Percentiles rank a stretch among this genome's conserved stretches.
Conservation (phyloP, 176 grass and related monocot genomes). For the Carex kokanica region DNA sequence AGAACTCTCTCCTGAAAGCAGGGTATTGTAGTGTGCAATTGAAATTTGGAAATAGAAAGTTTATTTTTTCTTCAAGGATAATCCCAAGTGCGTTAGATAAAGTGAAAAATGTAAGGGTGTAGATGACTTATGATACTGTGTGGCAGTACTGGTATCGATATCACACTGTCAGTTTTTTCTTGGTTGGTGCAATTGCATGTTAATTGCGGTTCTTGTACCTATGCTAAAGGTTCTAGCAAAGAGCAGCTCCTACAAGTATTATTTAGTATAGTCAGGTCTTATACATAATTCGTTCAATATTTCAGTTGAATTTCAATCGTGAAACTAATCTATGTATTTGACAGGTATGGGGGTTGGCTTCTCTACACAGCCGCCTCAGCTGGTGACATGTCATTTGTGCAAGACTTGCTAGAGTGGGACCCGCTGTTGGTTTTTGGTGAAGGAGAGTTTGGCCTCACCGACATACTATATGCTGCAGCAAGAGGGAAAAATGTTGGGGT, state of each 20-base stretch:
- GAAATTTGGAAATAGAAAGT: constrained; percentile 8
- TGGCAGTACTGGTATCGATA: neutral
- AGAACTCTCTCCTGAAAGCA: constrained; percentile 73
- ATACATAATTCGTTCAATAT: neutral
- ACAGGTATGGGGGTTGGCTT: constrained; percentile 79
- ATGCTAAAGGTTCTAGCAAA: neutral
- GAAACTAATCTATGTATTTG: neutral
- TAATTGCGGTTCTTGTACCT: neutral
- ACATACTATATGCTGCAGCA: constrained; percentile 76
- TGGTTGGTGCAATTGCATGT: neutral
- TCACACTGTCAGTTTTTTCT: neutral
- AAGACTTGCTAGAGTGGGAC: constrained; percentile 65
- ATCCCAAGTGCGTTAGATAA: neutral
- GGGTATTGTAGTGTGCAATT: constrained; percentile 29
- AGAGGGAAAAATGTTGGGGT: constrained; percentile 49
- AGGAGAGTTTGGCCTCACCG: constrained; percentile 93
- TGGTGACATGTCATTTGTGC: constrained; percentile 59
- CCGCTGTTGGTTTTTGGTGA: constrained; percentile 82
- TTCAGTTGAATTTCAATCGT: neutral
- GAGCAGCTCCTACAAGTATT: neutral
- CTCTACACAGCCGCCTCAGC: constrained; percentile 84
- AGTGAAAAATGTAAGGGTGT: neutral
- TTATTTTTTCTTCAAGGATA: neutral
- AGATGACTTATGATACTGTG: neutral
- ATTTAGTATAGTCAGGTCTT: neutral